These are phyloP conservation scores for Sporothrix phasma DNA, from an alignment of 2,329 filamentous ascomycete species.

Conservation along the genomic window DNA sequence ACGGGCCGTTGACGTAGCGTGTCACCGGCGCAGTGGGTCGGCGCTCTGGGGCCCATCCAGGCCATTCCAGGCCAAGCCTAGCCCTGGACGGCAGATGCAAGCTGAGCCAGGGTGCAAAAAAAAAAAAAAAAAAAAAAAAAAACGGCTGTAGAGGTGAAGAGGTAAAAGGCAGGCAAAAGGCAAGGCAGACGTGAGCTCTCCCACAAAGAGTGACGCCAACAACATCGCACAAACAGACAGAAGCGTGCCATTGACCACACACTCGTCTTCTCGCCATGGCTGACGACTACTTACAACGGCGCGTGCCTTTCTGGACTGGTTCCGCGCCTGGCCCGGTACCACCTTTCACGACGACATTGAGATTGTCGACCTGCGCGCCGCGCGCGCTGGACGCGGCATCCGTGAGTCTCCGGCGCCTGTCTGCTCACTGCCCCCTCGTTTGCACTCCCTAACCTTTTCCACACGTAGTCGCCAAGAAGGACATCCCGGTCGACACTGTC, in stretches of 20 bases:
- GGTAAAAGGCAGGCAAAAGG: not conserved
- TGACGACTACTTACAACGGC: constrained; percentile 35
- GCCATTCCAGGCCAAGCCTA: not conserved
- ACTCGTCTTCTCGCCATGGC: constrained; percentile 7
- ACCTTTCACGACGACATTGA: constrained; percentile 43
- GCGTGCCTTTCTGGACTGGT: constrained; percentile 43
- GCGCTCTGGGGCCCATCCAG: not conserved
- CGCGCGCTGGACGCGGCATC: constrained; percentile 45
- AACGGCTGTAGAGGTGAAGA: not conserved
- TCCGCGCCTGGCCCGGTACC: constrained; percentile 40
- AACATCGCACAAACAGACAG: not conserved
- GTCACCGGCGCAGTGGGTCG: constrained; percentile 4
- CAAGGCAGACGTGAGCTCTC: not conserved
- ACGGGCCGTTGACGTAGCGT: constrained; percentile 7
- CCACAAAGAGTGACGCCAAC: not conserved
- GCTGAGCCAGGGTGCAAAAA: not conserved
- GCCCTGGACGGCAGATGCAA: not conserved
- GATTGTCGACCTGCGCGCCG: constrained; percentile 42
- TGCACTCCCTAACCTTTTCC: not conserved
- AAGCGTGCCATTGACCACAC: not conserved
- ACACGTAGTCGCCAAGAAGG: constrained; percentile 49
- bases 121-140: not conserved
- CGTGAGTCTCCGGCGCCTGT: too few relatives aligned
- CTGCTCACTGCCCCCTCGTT: too few relatives aligned
- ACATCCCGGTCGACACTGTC: constrained; percentile 64